Evolutionary conservation across 1,139 yeast genomes (phyloP), one percentile per base, ranked within the genome.

Genomic region (Saccharomyces hybrid): DNA sequence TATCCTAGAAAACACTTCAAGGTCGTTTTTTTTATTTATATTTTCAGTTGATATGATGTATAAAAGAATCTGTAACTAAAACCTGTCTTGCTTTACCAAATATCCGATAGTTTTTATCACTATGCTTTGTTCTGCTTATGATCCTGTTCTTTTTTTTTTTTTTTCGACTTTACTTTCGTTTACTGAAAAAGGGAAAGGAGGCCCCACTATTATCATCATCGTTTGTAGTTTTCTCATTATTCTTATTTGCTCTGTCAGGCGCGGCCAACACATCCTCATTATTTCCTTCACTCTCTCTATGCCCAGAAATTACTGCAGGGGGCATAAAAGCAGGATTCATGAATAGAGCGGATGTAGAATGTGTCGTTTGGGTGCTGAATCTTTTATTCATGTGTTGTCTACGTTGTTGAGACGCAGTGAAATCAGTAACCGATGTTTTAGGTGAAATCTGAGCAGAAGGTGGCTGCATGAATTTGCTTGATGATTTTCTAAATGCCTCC

Each of bases 261-360:
- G 23, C 13, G 8, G 25, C 25, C 6, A 34, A 34, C 11, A 7
- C 42, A 6, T 34, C 23, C 42, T 16, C 42, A n/a, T 34, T 34
- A 7, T 34, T 7, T 34, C 25, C 42, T 16, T 34, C 42, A 14
- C 42, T 34, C 25, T 34, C 42, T 5, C 19, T 14, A 14, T 16
- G 42, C 42, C 42, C 42, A 34, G 42, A 5, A 14, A 6, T 34
- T 6, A 34, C 42, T 28, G 52, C 48, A 13, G 52, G 51, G 2
- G 51, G 52, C 52, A 49, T 49, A 11, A 49, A 38, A 8, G 52
- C 52, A 11, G 52, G 52, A 14, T 42, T 49, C 52, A 49, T 49
- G 6, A 49, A 29, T 13, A 49, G 29, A 16, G 52, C 26, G 11
- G 46, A 27, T 19, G 48, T 29, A 16, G 48, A 29, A 8, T 46